Conservation (phyloP, 2,329 filamentous ascomycete species). For the Ophiostoma angusticollis region DNA sequence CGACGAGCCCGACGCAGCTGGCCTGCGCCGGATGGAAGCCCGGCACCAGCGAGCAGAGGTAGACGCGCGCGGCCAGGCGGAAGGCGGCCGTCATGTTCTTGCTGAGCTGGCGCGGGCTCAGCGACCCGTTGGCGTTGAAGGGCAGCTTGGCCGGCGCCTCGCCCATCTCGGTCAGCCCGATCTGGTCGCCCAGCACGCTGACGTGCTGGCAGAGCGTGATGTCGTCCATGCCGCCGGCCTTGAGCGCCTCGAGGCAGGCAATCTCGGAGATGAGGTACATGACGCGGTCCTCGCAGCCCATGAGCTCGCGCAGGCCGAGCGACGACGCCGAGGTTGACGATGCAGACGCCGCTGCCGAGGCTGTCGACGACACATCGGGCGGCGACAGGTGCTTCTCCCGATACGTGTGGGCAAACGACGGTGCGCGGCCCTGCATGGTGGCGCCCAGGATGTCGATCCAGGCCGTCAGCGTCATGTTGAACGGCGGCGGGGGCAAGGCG, state of each 20-base stretch:
- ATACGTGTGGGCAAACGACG: conserved; percentile 88
- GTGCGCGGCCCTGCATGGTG: conserved; percentile 78
- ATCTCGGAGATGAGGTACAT: conserved; percentile 99
- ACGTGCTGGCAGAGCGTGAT: conserved; percentile 82
- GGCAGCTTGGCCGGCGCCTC: conserved; percentile 45
- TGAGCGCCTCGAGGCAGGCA: conserved; percentile 84
- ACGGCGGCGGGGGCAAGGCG: conserved; percentile 39
- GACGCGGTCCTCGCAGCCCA: conserved; percentile 93
- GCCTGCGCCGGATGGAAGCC: conserved; percentile 66
- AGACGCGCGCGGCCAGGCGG: conserved; percentile 84
- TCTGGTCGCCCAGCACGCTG: conserved; percentile 72
- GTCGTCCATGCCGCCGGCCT: conserved; percentile 70
- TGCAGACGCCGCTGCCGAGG: too few relatives aligned
- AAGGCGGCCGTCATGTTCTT: conserved; percentile 85
- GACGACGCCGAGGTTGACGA: too few relatives aligned
- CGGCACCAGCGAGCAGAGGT: conserved; percentile 89
- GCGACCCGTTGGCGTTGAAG: conserved; percentile 57
- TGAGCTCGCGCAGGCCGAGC: conserved; percentile 74
- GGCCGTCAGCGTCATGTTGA: conserved; percentile 87
- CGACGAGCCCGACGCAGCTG: conserved; percentile 63
- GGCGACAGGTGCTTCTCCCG: conserved; percentile 77
- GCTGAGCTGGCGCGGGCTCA: conserved; percentile 71
- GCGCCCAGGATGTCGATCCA: conserved; percentile 98
- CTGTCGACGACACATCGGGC: conserved; percentile 41
- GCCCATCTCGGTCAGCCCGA: conserved; percentile 63